Percentiles rank a stretch among this genome's conserved stretches.
phyloP scores from a whole-genome alignment of 1,284 basidiomycete species.

The Phaffia rhodozyma region DNA sequence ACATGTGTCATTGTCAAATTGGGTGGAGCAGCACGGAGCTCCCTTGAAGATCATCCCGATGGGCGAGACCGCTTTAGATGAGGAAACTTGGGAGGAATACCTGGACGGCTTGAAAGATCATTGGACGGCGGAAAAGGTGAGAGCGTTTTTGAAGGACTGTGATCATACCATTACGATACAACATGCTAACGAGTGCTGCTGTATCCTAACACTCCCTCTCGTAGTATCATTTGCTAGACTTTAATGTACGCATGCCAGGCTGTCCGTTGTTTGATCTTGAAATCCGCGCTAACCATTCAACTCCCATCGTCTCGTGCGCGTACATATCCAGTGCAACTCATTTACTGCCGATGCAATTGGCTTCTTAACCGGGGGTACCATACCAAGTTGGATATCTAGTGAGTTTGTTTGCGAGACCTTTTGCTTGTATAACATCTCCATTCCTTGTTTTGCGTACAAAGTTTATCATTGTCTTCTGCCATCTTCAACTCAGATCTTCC shows the following conservation, averaged over 20 bases:
- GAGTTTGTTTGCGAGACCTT: slow-evolving; percentile 15
- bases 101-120: slow-evolving; percentile 56
- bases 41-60: slow-evolving; percentile 65
- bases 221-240: slow-evolving; percentile 81
- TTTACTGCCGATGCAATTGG: slow-evolving; percentile 79
- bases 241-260: slow-evolving; percentile 39
- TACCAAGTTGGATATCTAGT: slow-evolving; percentile 60
- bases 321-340: slow-evolving; percentile 54
- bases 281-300: neutral
- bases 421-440: neutral
- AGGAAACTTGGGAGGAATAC: slow-evolving; percentile 72
- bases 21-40: slow-evolving; percentile 50
- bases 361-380: slow-evolving; percentile 65
- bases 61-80: slow-evolving; percentile 64
- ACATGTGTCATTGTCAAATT: slow-evolving; percentile 4
- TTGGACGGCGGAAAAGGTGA: slow-evolving; percentile 74
- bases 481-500: slow-evolving; percentile 51
- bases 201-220: neutral
- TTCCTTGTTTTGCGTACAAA: neutral
- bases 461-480: neutral
- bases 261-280: neutral
- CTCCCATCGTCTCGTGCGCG: too few relatives aligned
- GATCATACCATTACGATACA: slow-evolving; percentile 7
- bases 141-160: slow-evolving; percentile 22
- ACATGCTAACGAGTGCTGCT: too few relatives aligned